Conservation (phyloP, 176 grass and related monocot species). For the Chloris gayana region DNA sequence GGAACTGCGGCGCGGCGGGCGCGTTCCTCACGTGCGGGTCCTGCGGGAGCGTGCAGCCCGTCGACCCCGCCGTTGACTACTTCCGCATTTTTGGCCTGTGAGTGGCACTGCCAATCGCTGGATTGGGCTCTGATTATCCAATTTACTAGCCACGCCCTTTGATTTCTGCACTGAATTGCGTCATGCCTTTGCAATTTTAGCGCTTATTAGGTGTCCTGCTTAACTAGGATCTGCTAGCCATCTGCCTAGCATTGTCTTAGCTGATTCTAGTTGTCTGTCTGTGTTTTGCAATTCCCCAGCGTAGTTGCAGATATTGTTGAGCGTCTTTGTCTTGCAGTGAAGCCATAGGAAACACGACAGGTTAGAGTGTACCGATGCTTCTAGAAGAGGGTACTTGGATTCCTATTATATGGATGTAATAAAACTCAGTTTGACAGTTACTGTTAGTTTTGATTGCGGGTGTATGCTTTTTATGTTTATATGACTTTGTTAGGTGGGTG, state of each 20-base stretch:
- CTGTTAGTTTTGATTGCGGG: neutral
- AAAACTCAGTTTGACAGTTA: neutral
- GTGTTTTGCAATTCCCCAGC: neutral
- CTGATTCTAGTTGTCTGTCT: neutral
- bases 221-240: neutral
- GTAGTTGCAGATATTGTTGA: neutral
- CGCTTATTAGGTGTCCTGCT: neutral
- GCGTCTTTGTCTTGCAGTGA: neutral
- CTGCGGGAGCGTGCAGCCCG: slow-evolving; percentile 81
- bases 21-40: slow-evolving; percentile 79
- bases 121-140: neutral
- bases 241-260: neutral
- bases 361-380: neutral
- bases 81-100: slow-evolving; percentile 91
- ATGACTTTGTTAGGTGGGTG: neutral
- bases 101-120: slow-evolving; percentile 24
- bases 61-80: slow-evolving; percentile 69
- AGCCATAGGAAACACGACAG: neutral
- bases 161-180: neutral
- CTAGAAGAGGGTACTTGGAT: neutral
- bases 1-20: slow-evolving; percentile 66
- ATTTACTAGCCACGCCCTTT: neutral
- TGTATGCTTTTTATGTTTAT: neutral
- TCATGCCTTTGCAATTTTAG: neutral
- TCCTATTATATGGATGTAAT: neutral